Percentiles rank a stretch among this genome's conserved stretches.
Conservation (phyloP, 805 yeast species). For the Pichia californica region DNA sequence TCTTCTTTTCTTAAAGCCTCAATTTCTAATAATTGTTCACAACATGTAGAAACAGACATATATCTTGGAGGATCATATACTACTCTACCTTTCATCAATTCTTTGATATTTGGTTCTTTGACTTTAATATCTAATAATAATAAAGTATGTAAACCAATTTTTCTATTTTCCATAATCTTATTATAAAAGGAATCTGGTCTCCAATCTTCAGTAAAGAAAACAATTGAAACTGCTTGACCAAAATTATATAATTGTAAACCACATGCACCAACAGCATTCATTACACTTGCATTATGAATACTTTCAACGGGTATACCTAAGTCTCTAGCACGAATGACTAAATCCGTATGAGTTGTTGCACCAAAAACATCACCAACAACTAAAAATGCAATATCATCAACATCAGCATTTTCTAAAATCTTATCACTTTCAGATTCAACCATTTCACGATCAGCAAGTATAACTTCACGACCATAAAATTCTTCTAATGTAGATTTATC, state of each 20-base stretch:
- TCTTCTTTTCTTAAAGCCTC: constrained; percentile 70
- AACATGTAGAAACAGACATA: constrained; percentile 88
- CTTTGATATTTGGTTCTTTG: constrained; percentile 92
- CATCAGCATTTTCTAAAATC: constrained; percentile 69
- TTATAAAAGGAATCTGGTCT: constrained; percentile 93
- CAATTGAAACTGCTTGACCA: constrained; percentile 96
- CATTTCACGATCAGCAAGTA: constrained; percentile 88
- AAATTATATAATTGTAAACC: constrained; percentile 91
- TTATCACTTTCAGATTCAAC: constrained; percentile 87
- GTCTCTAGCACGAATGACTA: constrained; percentile 87
- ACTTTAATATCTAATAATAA: constrained; percentile 89
- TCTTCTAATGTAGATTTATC: constrained; percentile 64
- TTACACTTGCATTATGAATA: constrained; percentile 92
- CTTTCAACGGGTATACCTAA: constrained; percentile 70
- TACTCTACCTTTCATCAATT: constrained; percentile 85
- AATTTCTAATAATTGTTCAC: constrained; percentile 78
- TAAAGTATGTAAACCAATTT: constrained; percentile 85
- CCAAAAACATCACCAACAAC: constrained; percentile 99
- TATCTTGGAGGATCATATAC: constrained; percentile 96
- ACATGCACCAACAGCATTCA: constrained; percentile 98
- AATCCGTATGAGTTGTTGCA: constrained; percentile 96
- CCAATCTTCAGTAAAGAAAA: constrained; percentile 93
- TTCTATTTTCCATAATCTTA: constrained; percentile 83
- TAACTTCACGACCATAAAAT: constrained; percentile 79
- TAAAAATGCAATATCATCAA: constrained; percentile 82